These are phyloP conservation scores for Tylopilus intermedius DNA, from an alignment of 768 basidiomycete species.

Conservation along the genomic window DNA sequence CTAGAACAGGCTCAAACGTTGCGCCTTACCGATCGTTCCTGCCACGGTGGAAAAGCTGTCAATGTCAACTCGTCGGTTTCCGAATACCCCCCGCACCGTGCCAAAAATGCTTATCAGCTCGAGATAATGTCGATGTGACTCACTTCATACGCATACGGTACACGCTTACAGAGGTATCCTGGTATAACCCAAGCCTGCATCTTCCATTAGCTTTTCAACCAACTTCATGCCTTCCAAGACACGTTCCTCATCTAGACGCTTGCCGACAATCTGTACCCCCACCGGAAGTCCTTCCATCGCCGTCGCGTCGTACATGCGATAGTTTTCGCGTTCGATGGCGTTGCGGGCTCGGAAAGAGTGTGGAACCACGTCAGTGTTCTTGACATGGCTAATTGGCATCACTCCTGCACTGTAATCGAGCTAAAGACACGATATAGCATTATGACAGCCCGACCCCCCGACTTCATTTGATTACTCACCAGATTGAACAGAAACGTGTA, in stretches of 20 bases:
- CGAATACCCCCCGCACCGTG: too few relatives aligned
- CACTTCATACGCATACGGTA: not conserved
- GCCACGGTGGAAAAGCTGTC: too few relatives aligned
- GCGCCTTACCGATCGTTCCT: too few relatives aligned
- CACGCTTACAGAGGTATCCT: constrained; percentile 20
- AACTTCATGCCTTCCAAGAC: constrained; percentile 44
- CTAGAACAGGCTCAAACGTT: not conserved
- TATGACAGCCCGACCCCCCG: not conserved
- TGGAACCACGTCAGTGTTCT: constrained; percentile 31
- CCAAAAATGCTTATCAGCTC: not conserved
- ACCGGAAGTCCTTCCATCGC: constrained; percentile 45
- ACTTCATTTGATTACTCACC: constrained; percentile 33
- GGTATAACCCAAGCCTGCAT: constrained; percentile 21
- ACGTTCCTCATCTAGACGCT: constrained; percentile 44
- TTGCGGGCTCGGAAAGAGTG: constrained; percentile 29
- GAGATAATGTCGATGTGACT: not conserved
- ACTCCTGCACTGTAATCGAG: constrained; percentile 44
- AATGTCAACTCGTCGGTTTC: too few relatives aligned
- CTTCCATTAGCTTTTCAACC: constrained; percentile 29
- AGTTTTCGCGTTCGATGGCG: constrained; percentile 36
- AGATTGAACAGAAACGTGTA: constrained; percentile 68
- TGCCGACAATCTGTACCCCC: constrained; percentile 40
- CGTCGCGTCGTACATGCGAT: constrained; percentile 37
- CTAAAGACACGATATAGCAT: constrained; percentile 14
- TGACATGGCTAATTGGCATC: constrained; percentile 41